These are phyloP conservation scores for Globisporangium paroecandrum DNA, from an alignment of 352 stramenopile species.

Conservation along the genomic window DNA sequence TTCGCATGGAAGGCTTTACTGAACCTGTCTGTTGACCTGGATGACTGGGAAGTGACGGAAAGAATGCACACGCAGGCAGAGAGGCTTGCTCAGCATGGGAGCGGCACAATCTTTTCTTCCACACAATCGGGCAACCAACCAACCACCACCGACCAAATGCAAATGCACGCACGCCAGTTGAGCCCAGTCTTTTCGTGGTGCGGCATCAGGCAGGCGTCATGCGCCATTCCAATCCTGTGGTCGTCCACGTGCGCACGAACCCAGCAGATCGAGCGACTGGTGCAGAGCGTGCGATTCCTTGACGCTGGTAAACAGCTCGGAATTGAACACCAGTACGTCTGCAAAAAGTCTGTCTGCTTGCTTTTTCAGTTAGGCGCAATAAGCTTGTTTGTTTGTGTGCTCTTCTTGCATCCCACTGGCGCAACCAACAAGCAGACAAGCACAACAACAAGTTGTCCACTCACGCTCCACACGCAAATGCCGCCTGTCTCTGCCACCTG, in stretches of 20 bases:
- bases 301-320: background rate
- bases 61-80: background rate
- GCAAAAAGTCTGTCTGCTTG: background rate
- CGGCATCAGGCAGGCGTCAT: background rate
- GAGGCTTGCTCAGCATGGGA: background rate
- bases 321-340: background rate
- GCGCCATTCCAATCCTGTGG: background rate
- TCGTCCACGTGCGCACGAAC: background rate
- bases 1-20: background rate
- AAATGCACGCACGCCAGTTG: background rate
- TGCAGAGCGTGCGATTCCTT: background rate
- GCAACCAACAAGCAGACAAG: background rate
- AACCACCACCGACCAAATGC: background rate
- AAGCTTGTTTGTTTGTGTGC: background rate
- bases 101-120: background rate
- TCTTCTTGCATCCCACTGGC: background rate
- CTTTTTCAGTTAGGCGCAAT: background rate
- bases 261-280: background rate
- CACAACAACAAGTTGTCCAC: background rate
- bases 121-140: background rate
- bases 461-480: background rate
- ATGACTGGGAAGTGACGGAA: background rate
- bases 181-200: background rate
- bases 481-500: background rate
- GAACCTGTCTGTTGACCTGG: background rate